Evolutionary conservation across 192 early-diverging fungal species (phyloP), one percentile per base, ranked within the genome.

Genomic region (Coemansia sp.): DNA sequence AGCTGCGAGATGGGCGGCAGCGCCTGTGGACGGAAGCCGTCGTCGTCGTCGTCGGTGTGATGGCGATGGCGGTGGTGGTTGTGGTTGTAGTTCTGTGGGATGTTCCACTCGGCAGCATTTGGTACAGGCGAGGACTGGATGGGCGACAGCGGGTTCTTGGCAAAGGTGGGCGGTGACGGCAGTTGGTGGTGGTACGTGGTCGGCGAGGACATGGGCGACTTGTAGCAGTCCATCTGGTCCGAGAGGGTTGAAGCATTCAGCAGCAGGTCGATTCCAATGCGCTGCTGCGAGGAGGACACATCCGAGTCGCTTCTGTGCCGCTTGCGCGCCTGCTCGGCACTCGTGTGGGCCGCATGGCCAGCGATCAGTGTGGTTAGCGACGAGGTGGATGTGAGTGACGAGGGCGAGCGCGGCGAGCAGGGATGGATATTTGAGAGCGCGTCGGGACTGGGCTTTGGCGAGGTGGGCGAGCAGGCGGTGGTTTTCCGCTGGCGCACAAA

Each of bases 1-100:
- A 72, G 30, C 48, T 65, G 69, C 18, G 62, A 53, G 36, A 72
- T 72, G 22, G 69, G 54, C 17, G 69, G 69, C 37, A 72, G 62
- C 3, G 45, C 22, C 22, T 36, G 47, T 8, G 15, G 46, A 9
- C 19, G 49, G 64, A 18, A 24, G 1, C 37, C 19, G 42, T 22
- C 46, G 23, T n/a, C n/a, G n/a, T n/a, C n/a, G n/a, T n/a, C n/a
- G n/a, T n/a, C n/a, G n/a, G n/a, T n/a, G n/a, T n/a, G n/a, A n/a
- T n/a, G n/a, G n/a, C n/a, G n/a, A n/a, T n/a, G n/a, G n/a, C n/a
- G n/a, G n/a, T n/a, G n/a, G n/a, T n/a, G n/a, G n/a, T n/a, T n/a
- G n/a, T n/a, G n/a, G 17, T 47, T 44, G 50, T 61, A 26, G 39
- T 25, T 11, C 32, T 50, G 27, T 50, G 25, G 4, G 28, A 7